Base-by-base conservation (phyloP, 495 filamentous ascomycete species). In the Penicillium turbatum region DNA sequence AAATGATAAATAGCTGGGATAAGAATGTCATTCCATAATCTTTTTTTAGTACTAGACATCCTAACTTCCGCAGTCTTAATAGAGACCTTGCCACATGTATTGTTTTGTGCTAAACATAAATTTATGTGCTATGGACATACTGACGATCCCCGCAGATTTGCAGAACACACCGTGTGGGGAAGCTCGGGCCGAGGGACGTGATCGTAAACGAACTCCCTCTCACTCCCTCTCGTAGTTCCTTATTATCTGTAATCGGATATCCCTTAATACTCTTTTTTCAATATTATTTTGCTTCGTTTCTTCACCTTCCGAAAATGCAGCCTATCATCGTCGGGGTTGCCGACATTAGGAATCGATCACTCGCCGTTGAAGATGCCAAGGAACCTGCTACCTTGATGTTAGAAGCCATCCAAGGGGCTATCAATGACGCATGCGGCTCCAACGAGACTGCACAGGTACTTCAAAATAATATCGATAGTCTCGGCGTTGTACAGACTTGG, bases 401-500 rank as follows among this genome's bases (percentile, higher is more conserved):
- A 15, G 66, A 76, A 55, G 74, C 79, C 0, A 81, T 77, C 40
- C 10, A 47, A 4, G 53, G 48, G 10, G 78, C 80, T 5, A 54
- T 82, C 8, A 50, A 72, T 41, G 79, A 83, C 48, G 66, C 72
- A 13, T 53, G 43, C 7, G 53, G 65, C 1, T 51, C 61, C 11
- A 4, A 37, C 1, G 21, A 54, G 8, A 52, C 49, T 12, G 36
- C 53, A 0, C 52, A 66, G 7, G 48, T 64, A 16, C 61, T 82
- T 5, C 68, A 69, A 43, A 63, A 66, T 5, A 65, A 60, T 12
- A 78, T 84, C 46, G 79, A 84, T 53, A 80, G 75, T 51, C 63
- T 82, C 34, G 64, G 69, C 37, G 72, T 82, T 6, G 80, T 84
- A n/a, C 60, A 60, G 19, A 80, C 72, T 5, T 84, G 81, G 80